Base-by-base conservation (phyloP, 2,329 filamentous ascomycete species). In the Aspergillus unguis region DNA sequence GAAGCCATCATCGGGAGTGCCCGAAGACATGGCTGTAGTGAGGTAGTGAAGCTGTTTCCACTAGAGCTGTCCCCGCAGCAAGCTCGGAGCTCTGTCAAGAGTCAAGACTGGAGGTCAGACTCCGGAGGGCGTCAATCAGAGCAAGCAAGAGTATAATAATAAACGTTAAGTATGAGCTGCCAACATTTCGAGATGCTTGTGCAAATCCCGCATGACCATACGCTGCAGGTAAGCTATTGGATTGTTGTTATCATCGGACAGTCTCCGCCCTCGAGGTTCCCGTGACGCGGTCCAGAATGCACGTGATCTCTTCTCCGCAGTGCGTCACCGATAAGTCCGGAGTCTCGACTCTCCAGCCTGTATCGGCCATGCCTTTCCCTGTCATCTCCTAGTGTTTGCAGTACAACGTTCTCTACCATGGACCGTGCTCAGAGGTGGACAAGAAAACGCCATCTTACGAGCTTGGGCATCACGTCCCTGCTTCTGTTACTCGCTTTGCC, bases 401-500 rank as follows among this genome's bases (percentile, higher is more conserved):
- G 58, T 57, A 49, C 48, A 54, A 59, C 54, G 42, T 50, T 33
- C 52, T 51, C 46, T 55, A 58, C 52, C 52, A 67, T 69, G 65
- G 51, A 61, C 48, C 42, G 44, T 36, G 48, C 28, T 45, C 56
- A 54, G 36, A 53, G 47, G 35, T 52, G 49, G 26, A 53, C 53
- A 38, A 59, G 57, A 32, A 59, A 57, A 48, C 53, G 53, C 10
- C 50, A 26, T n/a, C 38, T 58, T 29, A 36, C 42, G 45, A 50
- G 55, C 8, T 54, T 58, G 35, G 52, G 51, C 23, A 23, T 65
- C 7, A 47, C 40, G 5, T 48, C 47, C 26, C 52, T 67, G 25
- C 54, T 68, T 28, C 38, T 67, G 42, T 60, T 60, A n/a, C 48
- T 60, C 29, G 41, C 57, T 23, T 10, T 66, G 33, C 51, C 67